Evolutionary conservation across 2,329 filamentous ascomycete genomes (phyloP), one percentile per base, ranked within the genome.

Genomic region (Tolypocladium amazonense): DNA sequence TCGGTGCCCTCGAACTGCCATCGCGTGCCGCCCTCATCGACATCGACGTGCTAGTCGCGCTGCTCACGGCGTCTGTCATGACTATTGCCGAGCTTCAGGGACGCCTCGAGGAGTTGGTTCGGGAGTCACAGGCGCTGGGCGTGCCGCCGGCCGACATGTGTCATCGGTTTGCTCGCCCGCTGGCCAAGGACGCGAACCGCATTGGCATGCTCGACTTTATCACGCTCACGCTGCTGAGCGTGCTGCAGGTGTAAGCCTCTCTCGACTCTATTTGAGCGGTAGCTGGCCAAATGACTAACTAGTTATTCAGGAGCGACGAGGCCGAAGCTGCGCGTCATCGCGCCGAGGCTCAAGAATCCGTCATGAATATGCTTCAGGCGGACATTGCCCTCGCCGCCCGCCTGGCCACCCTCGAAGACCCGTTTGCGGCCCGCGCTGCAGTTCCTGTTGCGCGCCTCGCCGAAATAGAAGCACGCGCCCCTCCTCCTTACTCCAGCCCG

Each of bases 21-120:
- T 55, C 59, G n/a, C 59, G 64, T 18, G 43, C 62, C 8, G 41
- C 20, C 15, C 57, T 65, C 25, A 35, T 67, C 23, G 61, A 62
- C n/a, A 12, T 65, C n/a, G 62, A 66, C 45, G 53, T 59, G 20
- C 47, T 67, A 15, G 41, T 65, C n/a, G 59, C 60, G 27, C 52
- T 64, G 14, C 43, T 66, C 37, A 59, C 60, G 30, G 64, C 63
- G 9, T 45, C 58, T 4, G 56, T 60, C n/a, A 27, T 64, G 35
- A 62, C 64, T 41, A 18, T 67, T 2, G 64, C 63, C 1, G 64
- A 63, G 41, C 57, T 65, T 39, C 60, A 62, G 18, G 37, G 35
- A n/a, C 47, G 59, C 47, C 56, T 67, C 27, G 58, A 60, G 2
- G 58, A 54, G 3, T 38, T 65, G 56, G 33, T 30, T 8, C 14